A percentile compares a stretch with the other conserved stretches of the same genome.
Evolutionary conservation across 768 basidiomycete species (phyloP).

Genomic region (Udeniomyces megalosporus): DNA sequence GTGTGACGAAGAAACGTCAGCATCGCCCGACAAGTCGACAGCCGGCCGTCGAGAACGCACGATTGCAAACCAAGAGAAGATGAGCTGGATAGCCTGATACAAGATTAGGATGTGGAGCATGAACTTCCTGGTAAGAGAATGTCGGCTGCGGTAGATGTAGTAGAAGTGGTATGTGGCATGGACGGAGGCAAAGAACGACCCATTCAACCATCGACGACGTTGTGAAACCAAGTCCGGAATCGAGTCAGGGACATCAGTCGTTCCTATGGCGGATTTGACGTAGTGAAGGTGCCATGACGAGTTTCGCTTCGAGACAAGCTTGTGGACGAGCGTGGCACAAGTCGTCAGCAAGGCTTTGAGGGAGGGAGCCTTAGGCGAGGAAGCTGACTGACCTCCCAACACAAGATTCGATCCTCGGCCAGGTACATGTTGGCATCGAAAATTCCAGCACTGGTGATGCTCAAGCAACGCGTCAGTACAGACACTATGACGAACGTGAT

Average conservation of each 20-base stretch:
- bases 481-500: neutral
- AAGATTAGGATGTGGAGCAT: conserved; percentile 14
- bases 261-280: conserved; percentile 82
- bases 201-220: conserved; percentile 90
- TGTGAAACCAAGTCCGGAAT: conserved; percentile 90
- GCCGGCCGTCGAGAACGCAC: conserved; percentile 31
- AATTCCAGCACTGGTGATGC: conserved; percentile 60
- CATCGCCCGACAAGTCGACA: neutral
- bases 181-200: conserved; percentile 93
- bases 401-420: conserved; percentile 45
- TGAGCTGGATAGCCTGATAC: conserved; percentile 31
- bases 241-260: conserved; percentile 86
- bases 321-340: conserved; percentile 82
- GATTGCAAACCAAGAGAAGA: conserved; percentile 87
- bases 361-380: conserved; percentile 61
- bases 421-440: conserved; percentile 96
- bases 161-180: conserved; percentile 81
- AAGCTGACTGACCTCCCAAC: conserved; percentile 33
- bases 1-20: conserved; percentile 30
- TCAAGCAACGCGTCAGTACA: conserved; percentile 31
- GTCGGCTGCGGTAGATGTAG: conserved; percentile 61
- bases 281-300: conserved; percentile 87
- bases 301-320: conserved; percentile 84
- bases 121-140: conserved; percentile 8
- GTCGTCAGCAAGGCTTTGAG: conserved; percentile 60